Evolutionary conservation across 1,284 basidiomycete species (phyloP), one percentile per base, ranked within the genome.

Genomic region (Amylostereum chailletii): DNA sequence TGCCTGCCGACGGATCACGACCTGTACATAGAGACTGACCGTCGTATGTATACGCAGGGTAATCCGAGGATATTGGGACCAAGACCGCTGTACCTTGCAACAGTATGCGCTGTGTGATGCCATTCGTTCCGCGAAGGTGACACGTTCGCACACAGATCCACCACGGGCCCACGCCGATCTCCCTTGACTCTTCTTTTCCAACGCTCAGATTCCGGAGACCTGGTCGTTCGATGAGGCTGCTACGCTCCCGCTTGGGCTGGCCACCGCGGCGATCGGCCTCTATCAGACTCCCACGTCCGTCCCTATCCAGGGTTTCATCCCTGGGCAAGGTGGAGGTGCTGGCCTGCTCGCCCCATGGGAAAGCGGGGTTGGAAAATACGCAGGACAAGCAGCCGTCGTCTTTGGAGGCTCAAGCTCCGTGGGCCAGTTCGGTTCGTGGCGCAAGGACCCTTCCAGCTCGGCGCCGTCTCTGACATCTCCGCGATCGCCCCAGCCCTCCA

Each of bases 401-500:
- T 55, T 69, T 51, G 66, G 66, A 10, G 69, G 68, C 19, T 50
- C 65, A 5, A 58, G 60, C 2, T 58, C 60, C 9, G 65, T 69
- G 10, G 68, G 68, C 2, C 59, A 65, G 51, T 62, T 54, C 51
- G 65, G 58, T 58, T 30, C 34, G 52, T 46, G 45, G 19, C 19
- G 19, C 19, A 19, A 19, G 19, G 19, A 19, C 19, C 19, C 19
- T 19, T 19, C 19, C 19, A 19, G 19, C 19, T 19, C 19, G 19
- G 19, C 19, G 19, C 19, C 19, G 19, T 19, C 19, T 19, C 19
- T 19, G 19, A 19, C 19, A 19, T 19, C 19, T 19, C 19, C 9
- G 19, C 19, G 19, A 19, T 19, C 39, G 29, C 39, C n/a, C 11
- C n/a, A 40, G 39, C 19, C 5, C 3, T 29, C 5, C 19, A 6